phyloP scores from a whole-genome alignment of 148 eudicot genomes.

The Silene latifolia region DNA sequence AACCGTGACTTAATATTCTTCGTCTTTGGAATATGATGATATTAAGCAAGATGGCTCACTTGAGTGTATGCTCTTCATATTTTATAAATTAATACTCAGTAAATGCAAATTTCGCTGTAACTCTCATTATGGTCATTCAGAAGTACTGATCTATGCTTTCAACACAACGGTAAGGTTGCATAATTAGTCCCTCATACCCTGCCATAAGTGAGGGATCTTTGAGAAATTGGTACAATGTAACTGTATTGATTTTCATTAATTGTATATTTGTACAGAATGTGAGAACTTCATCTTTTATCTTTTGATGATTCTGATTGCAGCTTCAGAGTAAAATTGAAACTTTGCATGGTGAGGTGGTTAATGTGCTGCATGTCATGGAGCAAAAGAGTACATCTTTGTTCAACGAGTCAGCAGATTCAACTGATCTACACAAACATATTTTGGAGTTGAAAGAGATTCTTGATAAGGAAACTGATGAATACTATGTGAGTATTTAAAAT shows the following conservation, averaged over 20 bases:
- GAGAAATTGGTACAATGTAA: neutral
- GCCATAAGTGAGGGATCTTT: neutral
- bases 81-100: neutral
- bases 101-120: neutral
- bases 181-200: neutral
- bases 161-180: neutral
- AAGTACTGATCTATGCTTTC: neutral
- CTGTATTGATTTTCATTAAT: neutral
- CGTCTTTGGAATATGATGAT: neutral
- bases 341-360: slow-evolving; percentile 53
- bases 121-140: neutral
- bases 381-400: slow-evolving; percentile 45
- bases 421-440: slow-evolving; percentile 53
- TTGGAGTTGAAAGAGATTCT: slow-evolving; percentile 60
- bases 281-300: neutral
- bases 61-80: neutral
- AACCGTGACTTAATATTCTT: too few relatives aligned
- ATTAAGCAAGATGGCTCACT: neutral
- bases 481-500: slow-evolving; percentile 46
- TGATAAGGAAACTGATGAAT: slow-evolving; percentile 49
- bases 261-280: neutral
- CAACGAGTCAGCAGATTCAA: slow-evolving; percentile 38
- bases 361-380: slow-evolving; percentile 54
- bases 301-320: slow-evolving; percentile 35
- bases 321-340: slow-evolving; percentile 58